A percentile compares a stretch with the other conserved stretches of the same genome.
Conservation (phyloP, 129 eudicot species). For the Deinandra increscens region DNA sequence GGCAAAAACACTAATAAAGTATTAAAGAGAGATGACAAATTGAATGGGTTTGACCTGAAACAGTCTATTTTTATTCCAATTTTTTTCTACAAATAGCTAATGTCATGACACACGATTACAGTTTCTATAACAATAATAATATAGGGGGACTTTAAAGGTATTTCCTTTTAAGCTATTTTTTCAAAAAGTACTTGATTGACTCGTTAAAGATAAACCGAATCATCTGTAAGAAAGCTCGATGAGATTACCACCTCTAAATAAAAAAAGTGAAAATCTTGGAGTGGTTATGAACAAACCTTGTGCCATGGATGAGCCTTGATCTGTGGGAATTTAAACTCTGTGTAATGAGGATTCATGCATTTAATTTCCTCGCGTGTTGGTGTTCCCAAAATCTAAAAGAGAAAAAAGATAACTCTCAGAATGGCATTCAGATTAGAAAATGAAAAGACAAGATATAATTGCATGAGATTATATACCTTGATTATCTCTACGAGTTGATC, state of each 20-base stretch:
- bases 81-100: no score
- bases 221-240: not conserved
- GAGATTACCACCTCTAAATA: not conserved
- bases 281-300: conserved; percentile 51
- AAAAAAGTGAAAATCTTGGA: not conserved
- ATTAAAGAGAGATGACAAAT: not conserved
- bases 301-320: conserved; percentile 99
- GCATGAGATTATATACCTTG: conserved; percentile 44
- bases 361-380: conserved; percentile 97
- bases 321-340: conserved; percentile 90
- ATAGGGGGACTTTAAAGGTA: not conserved
- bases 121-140: not conserved
- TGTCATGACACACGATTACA: no score
- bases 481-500: conserved; percentile 96
- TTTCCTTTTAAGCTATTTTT: not conserved
- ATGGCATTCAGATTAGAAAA: not conserved
- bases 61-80: not conserved
- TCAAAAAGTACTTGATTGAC: not conserved
- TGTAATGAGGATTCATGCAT: conserved; percentile 98
- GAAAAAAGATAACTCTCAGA: not conserved
- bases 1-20: not conserved
- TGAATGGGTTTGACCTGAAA: not conserved
- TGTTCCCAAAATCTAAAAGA: conserved; percentile 73
- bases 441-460: not conserved
- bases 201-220: not conserved